phyloP scores from a whole-genome alignment of 495 filamentous ascomycete species.

The Durotheca rogersii region DNA sequence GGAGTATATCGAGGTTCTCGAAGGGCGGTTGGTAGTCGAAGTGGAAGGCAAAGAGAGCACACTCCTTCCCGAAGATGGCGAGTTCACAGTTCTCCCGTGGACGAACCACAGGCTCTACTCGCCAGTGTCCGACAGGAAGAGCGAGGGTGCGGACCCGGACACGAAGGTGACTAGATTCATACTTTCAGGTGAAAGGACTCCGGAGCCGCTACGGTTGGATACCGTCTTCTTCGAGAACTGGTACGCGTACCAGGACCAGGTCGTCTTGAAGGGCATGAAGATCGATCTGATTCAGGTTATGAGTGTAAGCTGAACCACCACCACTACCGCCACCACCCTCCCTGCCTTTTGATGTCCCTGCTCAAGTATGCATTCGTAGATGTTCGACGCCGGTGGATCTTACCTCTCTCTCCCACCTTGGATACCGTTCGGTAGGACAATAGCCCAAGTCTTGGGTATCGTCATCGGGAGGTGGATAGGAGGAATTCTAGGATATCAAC shows the following conservation, averaged over 20 bases:
- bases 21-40: conserved; percentile 42
- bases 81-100: conserved; percentile 41
- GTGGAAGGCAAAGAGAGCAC: conserved; percentile 39
- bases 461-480: conserved; percentile 54
- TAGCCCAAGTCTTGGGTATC: conserved; percentile 43
- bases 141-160: conserved; percentile 16
- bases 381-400: conserved; percentile 51
- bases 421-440: conserved; percentile 44
- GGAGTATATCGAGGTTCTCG: conserved; percentile 44
- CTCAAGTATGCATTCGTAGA: conserved; percentile 34
- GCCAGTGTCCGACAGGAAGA: conserved; percentile 10
- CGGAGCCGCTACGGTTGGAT: conserved; percentile 43
- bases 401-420: conserved; percentile 49
- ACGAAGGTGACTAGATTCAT: conserved; percentile 29
- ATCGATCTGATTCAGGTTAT: conserved; percentile 50
- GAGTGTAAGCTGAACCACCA: conserved; percentile 33
- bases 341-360: neutral
- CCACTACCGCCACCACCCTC: too few relatives aligned
- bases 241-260: conserved; percentile 54
- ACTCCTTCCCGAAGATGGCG: conserved; percentile 35
- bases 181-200: conserved; percentile 37
- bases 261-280: conserved; percentile 41
- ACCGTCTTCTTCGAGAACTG: conserved; percentile 57
- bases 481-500: conserved; percentile 53
- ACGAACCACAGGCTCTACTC: conserved; percentile 44